Conservation (phyloP, 2,329 filamentous ascomycete species). For the Trichoderma sp. region DNA sequence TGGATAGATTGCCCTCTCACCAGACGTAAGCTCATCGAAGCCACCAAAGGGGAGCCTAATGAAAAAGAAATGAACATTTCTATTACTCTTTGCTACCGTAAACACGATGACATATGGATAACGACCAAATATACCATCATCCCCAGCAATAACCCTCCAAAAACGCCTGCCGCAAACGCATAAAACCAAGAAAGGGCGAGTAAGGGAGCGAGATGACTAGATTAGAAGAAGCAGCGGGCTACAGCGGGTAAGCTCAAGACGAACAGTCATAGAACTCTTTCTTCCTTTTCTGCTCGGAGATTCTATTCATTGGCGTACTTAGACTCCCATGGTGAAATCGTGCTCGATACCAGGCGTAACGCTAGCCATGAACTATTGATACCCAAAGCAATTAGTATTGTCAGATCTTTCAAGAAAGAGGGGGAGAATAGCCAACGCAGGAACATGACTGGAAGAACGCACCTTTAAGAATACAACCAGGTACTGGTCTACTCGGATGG, state of each 20-base stretch:
- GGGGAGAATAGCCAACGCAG: not conserved
- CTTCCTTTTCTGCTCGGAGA: not conserved
- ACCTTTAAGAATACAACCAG: constrained; percentile 85
- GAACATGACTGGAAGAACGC: constrained; percentile 1
- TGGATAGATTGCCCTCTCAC: not conserved
- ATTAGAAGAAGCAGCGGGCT: not conserved
- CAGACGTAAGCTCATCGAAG: not conserved
- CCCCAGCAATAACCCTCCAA: not conserved
- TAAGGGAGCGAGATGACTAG: not conserved
- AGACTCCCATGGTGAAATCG: constrained; percentile 96
- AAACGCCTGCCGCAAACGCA: constrained; percentile 7
- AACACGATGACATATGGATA: not conserved
- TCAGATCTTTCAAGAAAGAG: not conserved
- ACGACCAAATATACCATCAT: not conserved
- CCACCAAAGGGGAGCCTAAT: not conserved
- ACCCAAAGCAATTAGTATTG: not conserved
- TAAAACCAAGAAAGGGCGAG: not conserved
- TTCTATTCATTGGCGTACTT: constrained; percentile 28
- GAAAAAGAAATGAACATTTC: not conserved
- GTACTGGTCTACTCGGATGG: constrained; percentile 85
- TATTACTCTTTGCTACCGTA: constrained; percentile 1
- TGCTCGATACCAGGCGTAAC: constrained; percentile 97
- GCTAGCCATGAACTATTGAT: constrained; percentile 67
- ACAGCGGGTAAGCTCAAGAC: not conserved
- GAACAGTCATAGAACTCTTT: not conserved